These are phyloP conservation scores for Botryotinia calthae DNA, from an alignment of 2,329 filamentous ascomycete species.

Conservation along the genomic window DNA sequence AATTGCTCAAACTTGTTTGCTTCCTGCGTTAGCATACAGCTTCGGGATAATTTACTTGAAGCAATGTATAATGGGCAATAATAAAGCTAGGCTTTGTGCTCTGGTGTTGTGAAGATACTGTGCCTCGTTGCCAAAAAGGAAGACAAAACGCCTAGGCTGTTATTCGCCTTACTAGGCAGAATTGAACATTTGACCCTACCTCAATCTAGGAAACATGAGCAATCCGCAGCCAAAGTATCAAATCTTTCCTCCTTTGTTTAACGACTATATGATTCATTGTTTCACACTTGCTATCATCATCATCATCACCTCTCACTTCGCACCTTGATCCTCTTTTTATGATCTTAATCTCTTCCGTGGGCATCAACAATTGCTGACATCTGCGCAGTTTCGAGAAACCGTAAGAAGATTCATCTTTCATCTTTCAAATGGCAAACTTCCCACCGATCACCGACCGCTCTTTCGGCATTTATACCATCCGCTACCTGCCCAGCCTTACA, in stretches of 20 bases:
- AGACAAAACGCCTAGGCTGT: neutral
- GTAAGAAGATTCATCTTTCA: neutral
- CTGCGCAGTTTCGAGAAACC: neutral
- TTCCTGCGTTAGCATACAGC: neutral
- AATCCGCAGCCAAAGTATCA: neutral
- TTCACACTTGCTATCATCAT: neutral
- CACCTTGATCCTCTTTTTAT: neutral
- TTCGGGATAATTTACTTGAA: neutral
- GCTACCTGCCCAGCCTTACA: conserved; percentile 16
- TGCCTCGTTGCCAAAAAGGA: neutral
- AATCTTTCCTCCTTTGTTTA: neutral
- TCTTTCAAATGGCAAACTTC: neutral
- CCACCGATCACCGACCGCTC: conserved; percentile 27
- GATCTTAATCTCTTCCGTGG: neutral
- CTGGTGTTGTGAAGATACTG: neutral
- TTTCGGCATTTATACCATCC: conserved; percentile 28
- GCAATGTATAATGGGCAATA: neutral
- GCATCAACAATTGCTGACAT: neutral
- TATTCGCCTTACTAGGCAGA: neutral
- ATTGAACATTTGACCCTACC: neutral
- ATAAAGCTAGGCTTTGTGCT: neutral
- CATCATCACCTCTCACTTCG: neutral
- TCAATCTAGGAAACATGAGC: neutral
- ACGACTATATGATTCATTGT: neutral
- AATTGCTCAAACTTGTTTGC: neutral